phyloP scores from a whole-genome alignment of 768 basidiomycete genomes.

The Tylopilus rubrobrunneus region DNA sequence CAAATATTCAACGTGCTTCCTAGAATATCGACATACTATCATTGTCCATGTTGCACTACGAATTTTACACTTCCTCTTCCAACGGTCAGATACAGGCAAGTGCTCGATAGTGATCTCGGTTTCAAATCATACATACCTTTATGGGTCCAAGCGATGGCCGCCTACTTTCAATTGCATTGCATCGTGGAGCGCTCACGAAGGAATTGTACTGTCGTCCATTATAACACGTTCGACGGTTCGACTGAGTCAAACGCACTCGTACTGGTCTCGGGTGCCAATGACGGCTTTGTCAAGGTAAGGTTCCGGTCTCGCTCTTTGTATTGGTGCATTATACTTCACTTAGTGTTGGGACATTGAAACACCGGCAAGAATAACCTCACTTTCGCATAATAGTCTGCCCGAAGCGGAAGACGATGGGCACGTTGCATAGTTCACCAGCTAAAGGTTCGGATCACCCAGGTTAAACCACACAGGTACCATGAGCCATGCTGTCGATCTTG shows the following conservation, averaged over 20 bases:
- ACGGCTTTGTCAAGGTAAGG: constrained; percentile 75
- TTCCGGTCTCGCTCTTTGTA: not conserved
- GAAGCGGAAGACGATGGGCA: constrained; percentile 18
- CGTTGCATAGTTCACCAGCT: constrained; percentile 6
- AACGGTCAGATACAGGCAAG: constrained; percentile 67
- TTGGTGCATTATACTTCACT: not conserved
- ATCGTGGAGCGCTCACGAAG: constrained; percentile 77
- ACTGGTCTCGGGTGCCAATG: constrained; percentile 80
- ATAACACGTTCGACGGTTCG: constrained; percentile 41
- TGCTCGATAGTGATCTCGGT: not conserved
- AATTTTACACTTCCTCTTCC: constrained; percentile 64
- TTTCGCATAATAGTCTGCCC: not conserved
- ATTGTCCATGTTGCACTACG: constrained; percentile 63
- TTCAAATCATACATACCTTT: not conserved
- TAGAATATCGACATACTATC: constrained; percentile 81
- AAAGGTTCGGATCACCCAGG: constrained; percentile 1
- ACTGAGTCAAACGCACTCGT: constrained; percentile 20
- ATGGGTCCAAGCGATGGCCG: constrained; percentile 62
- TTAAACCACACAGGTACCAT: constrained; percentile 53
- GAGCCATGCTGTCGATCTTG: constrained; percentile 82
- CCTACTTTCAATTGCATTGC: constrained; percentile 81
- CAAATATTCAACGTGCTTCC: not conserved
- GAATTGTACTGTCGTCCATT: constrained; percentile 81
- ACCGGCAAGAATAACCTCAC: constrained; percentile 7
- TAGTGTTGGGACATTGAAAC: constrained; percentile 55